Base-by-base conservation (phyloP, 1,139 yeast species). In the Sporopachydermia cereana region DNA sequence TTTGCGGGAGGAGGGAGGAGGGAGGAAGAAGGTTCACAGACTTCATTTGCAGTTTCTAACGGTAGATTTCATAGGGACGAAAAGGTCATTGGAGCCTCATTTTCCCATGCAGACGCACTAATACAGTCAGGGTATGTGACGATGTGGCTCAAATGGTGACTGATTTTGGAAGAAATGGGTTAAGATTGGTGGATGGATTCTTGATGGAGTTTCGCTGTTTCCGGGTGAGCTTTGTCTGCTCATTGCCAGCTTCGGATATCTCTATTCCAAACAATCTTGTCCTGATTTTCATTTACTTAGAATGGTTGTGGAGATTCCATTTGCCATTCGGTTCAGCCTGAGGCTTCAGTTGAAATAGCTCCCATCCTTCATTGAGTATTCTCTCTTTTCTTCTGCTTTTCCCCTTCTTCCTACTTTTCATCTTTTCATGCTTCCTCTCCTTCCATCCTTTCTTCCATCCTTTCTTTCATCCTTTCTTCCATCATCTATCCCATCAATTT, bases 21-120 rank as follows among this genome's bases (percentile, higher is more conserved):
- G 36, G 49, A 49, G 3, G 51, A 46, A 17, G 22, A 43, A 2
- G 50, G 46, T 16, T 22, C 41, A 7, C 7, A 34, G 4, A 42
- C 25, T 48, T 45, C 44, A 16, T 46, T 34, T 18, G 45, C 42
- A n/a, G n/a, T n/a, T n/a, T n/a, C n/a, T n/a, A n/a, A n/a, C n/a
- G n/a, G n/a, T n/a, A 24, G 59, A 1, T 55, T 56, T 14, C 50
- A 54, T 21, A 58, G 58, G 16, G 64, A 59, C 42, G 64, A 61
- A 29, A 66, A 62, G 48, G 61, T 67, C 1, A 60, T 66, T 20
- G 72, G 73, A 4, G 69, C 72, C 0, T 60, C 69, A 1, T 67
- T 65, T 50, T 67, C 72, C 2, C 70, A 68, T 51, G 57, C 65
- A 5, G 65, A 58, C 43, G 55, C 54, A 22, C 49, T 57, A 39